Evolutionary conservation across 441 rosid genomes (phyloP).

Genomic region (Erodium moschatum): DNA sequence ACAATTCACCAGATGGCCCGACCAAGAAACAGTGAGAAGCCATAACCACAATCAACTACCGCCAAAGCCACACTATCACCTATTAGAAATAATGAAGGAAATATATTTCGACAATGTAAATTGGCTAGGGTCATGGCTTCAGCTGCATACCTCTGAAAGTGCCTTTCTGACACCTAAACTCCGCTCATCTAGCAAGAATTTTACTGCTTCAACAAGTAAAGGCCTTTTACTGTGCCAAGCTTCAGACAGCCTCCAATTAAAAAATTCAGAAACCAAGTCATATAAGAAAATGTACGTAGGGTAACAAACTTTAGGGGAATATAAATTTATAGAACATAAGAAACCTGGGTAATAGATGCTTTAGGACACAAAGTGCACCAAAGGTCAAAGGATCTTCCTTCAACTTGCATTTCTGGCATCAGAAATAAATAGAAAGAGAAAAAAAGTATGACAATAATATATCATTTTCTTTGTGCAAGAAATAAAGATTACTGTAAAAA

Average conservation of each 20-base stretch:
- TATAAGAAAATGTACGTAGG: constrained; percentile 11
- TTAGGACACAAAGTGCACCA: constrained; percentile 80
- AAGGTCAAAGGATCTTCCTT: constrained; percentile 89
- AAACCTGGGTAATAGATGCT: constrained; percentile 93
- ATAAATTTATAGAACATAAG: constrained; percentile 19
- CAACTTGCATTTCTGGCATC: constrained; percentile 76
- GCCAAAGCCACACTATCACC: constrained; percentile 27
- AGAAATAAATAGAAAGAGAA: constrained; percentile 21
- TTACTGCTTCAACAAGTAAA: constrained; percentile 69
- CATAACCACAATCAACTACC: constrained; percentile 89
- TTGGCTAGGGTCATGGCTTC: constrained; percentile 8
- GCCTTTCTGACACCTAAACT: constrained; percentile 70
- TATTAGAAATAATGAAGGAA: constrained; percentile 9
- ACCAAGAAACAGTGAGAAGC: constrained; percentile 94
- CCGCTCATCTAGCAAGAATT: constrained; percentile 78
- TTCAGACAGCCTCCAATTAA: constrained; percentile 61
- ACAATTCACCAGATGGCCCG: constrained; percentile 83
- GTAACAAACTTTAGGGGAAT: constrained; percentile 3
- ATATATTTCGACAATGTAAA: constrained; percentile 6
- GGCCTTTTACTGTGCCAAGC: constrained; percentile 83
- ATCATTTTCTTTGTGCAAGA: constrained; percentile 2
- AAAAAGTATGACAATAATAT: not conserved
- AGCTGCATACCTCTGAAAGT: constrained; percentile 63
- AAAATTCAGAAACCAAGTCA: constrained; percentile 28
- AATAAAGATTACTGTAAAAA: constrained; percentile 10